Evolutionary conservation across 1,284 basidiomycete species (phyloP).

Genomic region (Polyporus tsugae): DNA sequence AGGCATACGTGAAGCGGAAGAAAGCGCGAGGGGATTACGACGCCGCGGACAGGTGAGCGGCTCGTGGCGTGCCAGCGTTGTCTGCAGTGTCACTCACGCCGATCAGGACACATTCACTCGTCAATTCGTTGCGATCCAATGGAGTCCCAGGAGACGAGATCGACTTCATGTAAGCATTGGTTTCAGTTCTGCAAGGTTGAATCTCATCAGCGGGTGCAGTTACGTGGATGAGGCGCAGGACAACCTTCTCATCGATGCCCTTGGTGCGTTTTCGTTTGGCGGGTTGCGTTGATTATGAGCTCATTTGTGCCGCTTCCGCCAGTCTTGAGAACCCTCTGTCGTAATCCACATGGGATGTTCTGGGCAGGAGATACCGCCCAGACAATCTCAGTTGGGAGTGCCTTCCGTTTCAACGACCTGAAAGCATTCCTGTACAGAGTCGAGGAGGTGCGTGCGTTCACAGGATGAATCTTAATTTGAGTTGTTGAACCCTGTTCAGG

Average conservation of each 20-base stretch:
- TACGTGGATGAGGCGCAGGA: constrained; percentile 82
- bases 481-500: background rate
- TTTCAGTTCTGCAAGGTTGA: background rate
- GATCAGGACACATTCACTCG: constrained; percentile 59
- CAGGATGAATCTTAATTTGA: background rate
- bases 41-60: constrained; percentile 64
- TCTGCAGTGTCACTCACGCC: background rate
- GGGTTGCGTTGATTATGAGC: background rate
- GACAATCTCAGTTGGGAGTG: constrained; percentile 75
- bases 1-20: constrained; percentile 60
- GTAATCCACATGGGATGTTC: constrained; percentile 72
- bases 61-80: background rate
- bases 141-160: constrained; percentile 53
- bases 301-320: too few relatives aligned
- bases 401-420: constrained; percentile 76
- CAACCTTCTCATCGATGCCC: constrained; percentile 71
- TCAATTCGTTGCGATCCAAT: constrained; percentile 47
- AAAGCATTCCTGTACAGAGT: constrained; percentile 70
- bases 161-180: constrained; percentile 59
- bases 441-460: constrained; percentile 58
- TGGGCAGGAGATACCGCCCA: constrained; percentile 86
- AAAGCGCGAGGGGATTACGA: constrained; percentile 58
- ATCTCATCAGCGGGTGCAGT: constrained; percentile 42
- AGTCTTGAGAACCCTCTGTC: constrained; percentile 70
- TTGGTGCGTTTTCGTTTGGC: constrained; percentile 49